Evolutionary conservation across 163 green algal genomes (phyloP), one percentile per base, ranked within the genome.

Genomic region (Prototheca wickerhamii): DNA sequence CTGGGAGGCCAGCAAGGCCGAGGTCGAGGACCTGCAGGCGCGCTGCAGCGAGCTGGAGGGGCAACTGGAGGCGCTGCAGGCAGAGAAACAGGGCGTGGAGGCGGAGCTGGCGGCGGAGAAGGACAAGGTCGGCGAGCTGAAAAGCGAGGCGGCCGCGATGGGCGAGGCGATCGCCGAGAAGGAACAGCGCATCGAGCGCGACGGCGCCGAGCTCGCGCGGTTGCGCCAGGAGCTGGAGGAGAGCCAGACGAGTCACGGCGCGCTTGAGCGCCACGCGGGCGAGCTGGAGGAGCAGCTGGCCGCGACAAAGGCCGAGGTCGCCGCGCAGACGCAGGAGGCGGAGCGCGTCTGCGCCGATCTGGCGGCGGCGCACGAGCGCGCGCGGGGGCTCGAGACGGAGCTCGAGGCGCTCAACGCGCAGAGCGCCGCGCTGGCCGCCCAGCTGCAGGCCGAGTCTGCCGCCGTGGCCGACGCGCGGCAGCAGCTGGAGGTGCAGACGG

Each of bases 11-110:
- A 76, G 68, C 12, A 65, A 84, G 68, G 80, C 76, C 29, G 76
- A 85, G 59, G 80, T 86, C 43, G 67, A 82, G n/a, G 75, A 77
- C 53, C 78, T 85, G 40, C 68, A 82, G 21, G 44, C 25, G 3
- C 10, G n/a, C 23, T 8, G 15, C 40, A 15, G 18, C 15, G 30
- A 25, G 6, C 64, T 70, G 40, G 12, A 54, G 23, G 46, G 46
- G 23, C 46, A 25, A 12, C 12, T 25, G 32, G 44, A 64, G 31
- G 61, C 51, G 25, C 7, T 25, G 17, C 4, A 53, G 6, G 23
- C 34, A 61, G 32, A 53, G 46, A 25, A 29, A 51, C 26, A 53
- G 34, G 31, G n/a, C 12, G n/a, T 4, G 31, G 15, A 28, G 8
- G 28, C 18, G 6, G 37, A 69, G 53, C 53, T 69, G 64, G 56